Evolutionary conservation across 208 protist species (phyloP).

Genomic region (Trypanosoma lewisi): DNA sequence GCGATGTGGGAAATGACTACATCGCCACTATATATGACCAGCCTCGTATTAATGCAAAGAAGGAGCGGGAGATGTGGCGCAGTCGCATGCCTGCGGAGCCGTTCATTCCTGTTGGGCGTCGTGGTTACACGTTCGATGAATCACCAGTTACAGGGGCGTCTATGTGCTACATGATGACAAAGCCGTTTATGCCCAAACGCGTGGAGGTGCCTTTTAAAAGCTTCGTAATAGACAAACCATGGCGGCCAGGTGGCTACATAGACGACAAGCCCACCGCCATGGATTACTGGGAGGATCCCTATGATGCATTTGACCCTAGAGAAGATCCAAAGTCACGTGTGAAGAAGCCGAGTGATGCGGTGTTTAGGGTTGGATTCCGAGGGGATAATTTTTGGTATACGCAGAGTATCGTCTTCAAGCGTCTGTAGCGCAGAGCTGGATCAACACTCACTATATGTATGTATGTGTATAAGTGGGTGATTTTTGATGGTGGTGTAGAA

Average conservation of each 20-base stretch:
- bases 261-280: constrained; percentile 65
- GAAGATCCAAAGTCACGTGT: constrained; percentile 71
- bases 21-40: constrained; percentile 86
- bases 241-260: constrained; percentile 74
- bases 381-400: constrained; percentile 87
- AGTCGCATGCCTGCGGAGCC: constrained; percentile 66
- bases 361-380: constrained; percentile 61
- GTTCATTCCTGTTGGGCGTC: constrained; percentile 61
- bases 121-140: constrained; percentile 87
- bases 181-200: constrained; percentile 61
- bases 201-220: constrained; percentile 34
- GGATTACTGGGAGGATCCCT: constrained; percentile 89
- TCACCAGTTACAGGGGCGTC: constrained; percentile 54
- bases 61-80: constrained; percentile 50
- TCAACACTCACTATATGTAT: too few relatives aligned
- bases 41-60: constrained; percentile 46
- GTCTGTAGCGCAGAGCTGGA: constrained; percentile 37
- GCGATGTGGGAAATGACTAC: constrained; percentile 66
- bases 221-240: constrained; percentile 62
- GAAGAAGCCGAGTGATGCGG: constrained; percentile 56
- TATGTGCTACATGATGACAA: constrained; percentile 83
- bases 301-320: constrained; percentile 78
- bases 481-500: too few relatives aligned
- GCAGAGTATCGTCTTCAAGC: constrained; percentile 86
- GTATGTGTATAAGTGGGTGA: neutral